Conservation (phyloP, 2,329 filamentous ascomycete genomes). For the Aureobasidium leucospermi region DNA sequence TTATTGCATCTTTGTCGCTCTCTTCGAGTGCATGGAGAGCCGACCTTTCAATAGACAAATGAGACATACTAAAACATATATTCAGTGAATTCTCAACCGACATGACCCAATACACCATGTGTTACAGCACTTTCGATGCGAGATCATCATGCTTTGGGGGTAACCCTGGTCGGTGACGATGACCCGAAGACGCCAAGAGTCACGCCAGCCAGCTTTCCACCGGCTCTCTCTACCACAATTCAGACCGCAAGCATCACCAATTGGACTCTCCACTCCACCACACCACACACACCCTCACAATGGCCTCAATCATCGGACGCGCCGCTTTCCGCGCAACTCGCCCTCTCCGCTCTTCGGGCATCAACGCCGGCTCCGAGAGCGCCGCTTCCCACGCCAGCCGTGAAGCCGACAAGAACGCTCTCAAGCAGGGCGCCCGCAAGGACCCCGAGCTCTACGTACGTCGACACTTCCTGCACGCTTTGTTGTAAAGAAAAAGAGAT, state of each 20-base stretch:
- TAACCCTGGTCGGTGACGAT: not conserved
- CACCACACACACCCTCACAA: slow-evolving; percentile 23
- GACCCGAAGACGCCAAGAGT: not conserved
- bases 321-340: slow-evolving; percentile 40
- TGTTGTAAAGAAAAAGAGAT: not conserved
- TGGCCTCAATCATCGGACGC: slow-evolving; percentile 41
- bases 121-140: not conserved
- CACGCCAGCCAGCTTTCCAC: not conserved
- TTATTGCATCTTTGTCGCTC: too few species aligned
- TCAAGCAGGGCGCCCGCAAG: slow-evolving; percentile 58
- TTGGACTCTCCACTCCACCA: slow-evolving; percentile 5
- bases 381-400: slow-evolving; percentile 37
- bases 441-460: slow-evolving; percentile 71
- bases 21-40: too few species aligned
- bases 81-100: not conserved
- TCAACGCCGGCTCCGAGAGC: slow-evolving; percentile 32
- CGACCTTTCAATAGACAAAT: too few species aligned
- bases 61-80: too few species aligned
- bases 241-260: slow-evolving; percentile 1
- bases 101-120: too few species aligned
- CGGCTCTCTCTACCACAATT: not conserved
- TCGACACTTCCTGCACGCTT: not conserved
- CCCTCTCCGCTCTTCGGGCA: slow-evolving; percentile 34
- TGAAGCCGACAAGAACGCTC: slow-evolving; percentile 34
- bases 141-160: not conserved